Evolutionary conservation across 2,329 filamentous ascomycete species (phyloP).

Genomic region (Alternaria atra): DNA sequence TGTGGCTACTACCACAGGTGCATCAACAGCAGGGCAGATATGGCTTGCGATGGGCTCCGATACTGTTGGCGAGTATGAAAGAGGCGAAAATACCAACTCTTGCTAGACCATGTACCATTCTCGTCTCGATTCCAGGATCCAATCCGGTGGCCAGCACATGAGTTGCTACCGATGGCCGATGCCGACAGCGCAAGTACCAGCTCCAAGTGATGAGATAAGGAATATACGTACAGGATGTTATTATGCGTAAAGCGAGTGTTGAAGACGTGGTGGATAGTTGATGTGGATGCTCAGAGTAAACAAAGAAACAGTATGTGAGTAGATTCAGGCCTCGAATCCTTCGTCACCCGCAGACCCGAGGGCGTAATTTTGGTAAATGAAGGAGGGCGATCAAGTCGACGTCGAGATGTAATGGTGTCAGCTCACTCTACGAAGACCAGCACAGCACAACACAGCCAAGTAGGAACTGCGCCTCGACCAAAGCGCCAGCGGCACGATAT

Average conservation of each 20-base stretch:
- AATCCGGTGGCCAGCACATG: background rate
- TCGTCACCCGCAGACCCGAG: background rate
- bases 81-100: background rate
- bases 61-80: background rate
- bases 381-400: constrained; percentile 11
- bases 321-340: constrained; percentile 4
- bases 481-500: constrained; percentile 8
- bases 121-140: background rate
- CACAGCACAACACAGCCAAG: background rate
- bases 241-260: background rate
- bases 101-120: background rate
- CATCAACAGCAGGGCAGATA: background rate
- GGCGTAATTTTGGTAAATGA: constrained; percentile 19
- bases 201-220: background rate
- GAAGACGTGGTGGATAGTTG: background rate
- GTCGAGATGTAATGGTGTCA: constrained; percentile 2
- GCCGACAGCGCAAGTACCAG: background rate
- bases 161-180: background rate
- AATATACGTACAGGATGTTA: constrained; percentile 15
- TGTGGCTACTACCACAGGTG: background rate
- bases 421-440: background rate
- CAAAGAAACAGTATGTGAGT: background rate
- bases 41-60: background rate
- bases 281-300: background rate
- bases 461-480: constrained; percentile 3